Base-by-base conservation (phyloP, 306 rosid genomes). In the Prunus mira region DNA sequence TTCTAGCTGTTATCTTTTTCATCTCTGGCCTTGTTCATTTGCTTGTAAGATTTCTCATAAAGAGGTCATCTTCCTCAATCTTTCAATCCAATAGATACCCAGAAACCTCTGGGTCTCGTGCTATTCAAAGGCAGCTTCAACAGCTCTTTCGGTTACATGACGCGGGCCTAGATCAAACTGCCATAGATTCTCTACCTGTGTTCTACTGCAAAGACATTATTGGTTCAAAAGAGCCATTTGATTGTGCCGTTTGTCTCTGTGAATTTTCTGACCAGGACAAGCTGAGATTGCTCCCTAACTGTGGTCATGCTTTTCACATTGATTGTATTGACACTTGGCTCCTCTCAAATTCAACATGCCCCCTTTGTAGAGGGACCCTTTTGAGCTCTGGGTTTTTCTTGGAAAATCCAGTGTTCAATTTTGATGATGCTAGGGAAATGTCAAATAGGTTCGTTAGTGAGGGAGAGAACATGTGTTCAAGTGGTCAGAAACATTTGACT, bases 321-420 rank as follows among this genome's bases (percentile, higher is more conserved):
- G 76, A 76, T 47, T 94, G 98, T 68, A 88, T 94, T 27, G 98
- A 92, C 76, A 89, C 91, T 18, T 94, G 98, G 98, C 97, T 94
- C 19, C 88, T 91, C 14, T 88, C 98, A 17, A 90, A 88, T 41
- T 87, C 92, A 15, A 92, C 98, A 18, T 94, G 98, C 70, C 98
- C 98, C 75, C 96, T 94, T 28, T 94, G 98, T 73, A 85, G 96
- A 82, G 82, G 87, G 1, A 74, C 87, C 75, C 83, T 89, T 67
- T 76, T 82, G 27, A 66, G 58, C 34, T 63, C 84, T 28, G 68
- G 54, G 17, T 56, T 71, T 60, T 50, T 71, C 4, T 5, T 81
- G 81, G 86, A 93, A 72, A 81, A 84, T 69, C 77, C 85, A 12
- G 69, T 60, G 3, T 67, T 47, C 45, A 81, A 74, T 75, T 55